Evolutionary conservation across 1,139 yeast genomes (phyloP).

Genomic region (Magnusiomyces ingens): DNA sequence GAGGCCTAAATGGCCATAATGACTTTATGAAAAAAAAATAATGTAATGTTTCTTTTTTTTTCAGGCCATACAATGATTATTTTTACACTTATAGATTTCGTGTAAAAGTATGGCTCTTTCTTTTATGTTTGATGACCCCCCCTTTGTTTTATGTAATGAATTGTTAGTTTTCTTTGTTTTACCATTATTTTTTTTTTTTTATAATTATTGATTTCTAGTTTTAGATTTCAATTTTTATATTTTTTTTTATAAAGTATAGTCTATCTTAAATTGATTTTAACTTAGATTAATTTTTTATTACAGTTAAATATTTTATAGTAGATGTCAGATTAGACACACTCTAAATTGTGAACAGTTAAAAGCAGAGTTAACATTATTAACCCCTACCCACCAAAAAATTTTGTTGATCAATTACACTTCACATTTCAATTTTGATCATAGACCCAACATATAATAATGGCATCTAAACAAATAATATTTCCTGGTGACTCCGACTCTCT

Average conservation of each 20-base stretch:
- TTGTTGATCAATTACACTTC: not conserved
- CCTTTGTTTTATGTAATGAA: no score
- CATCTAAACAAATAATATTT: conserved; percentile 15
- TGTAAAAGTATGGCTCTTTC: no score
- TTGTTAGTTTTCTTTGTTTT: no score
- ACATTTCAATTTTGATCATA: not conserved
- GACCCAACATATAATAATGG: conserved; percentile 6
- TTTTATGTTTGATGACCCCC: no score
- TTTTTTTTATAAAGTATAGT: not conserved
- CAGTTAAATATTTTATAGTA: no score
- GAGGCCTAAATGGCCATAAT: conserved; percentile 1
- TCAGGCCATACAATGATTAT: no score
- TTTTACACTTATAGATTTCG: no score
- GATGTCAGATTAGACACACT: no score
- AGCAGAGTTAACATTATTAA: not conserved
- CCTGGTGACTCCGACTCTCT: conserved; percentile 21
- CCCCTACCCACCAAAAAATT: not conserved
- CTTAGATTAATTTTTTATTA: not conserved
- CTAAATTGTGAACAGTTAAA: not conserved
- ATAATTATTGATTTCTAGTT: no score
- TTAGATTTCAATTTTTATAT: not conserved
- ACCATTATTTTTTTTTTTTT: no score
- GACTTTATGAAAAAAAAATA: no score
- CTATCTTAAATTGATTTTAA: not conserved
- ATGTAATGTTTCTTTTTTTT: no score